A percentile compares a stretch with the other conserved stretches of the same genome.
Conservation (phyloP, 1,284 basidiomycete genomes). For the Tylopilus sp. region DNA sequence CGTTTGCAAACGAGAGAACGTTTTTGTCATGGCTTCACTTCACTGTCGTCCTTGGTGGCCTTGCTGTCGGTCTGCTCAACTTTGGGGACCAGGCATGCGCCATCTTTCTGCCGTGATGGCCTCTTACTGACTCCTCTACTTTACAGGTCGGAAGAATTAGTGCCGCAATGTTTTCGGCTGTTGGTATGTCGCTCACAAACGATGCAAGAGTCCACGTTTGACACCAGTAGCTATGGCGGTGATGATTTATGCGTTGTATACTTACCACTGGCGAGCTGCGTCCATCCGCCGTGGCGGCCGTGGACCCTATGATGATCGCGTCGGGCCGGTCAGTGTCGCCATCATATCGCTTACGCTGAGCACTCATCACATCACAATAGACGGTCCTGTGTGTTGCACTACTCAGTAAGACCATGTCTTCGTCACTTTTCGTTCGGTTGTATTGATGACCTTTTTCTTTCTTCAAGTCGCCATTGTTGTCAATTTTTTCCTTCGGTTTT, state of each 20-base stretch:
- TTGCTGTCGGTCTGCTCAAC: slow-evolving; percentile 95
- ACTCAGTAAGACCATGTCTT: slow-evolving; percentile 55
- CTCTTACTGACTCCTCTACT: slow-evolving; percentile 2
- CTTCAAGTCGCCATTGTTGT: slow-evolving; percentile 79
- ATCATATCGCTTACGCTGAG: slow-evolving; percentile 6
- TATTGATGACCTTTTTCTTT: not conserved
- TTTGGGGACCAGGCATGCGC: slow-evolving; percentile 87
- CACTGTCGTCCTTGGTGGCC: slow-evolving; percentile 89
- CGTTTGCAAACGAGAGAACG: slow-evolving; percentile 93
- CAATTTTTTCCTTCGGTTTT: slow-evolving; percentile 86
- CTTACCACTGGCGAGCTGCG: slow-evolving; percentile 94
- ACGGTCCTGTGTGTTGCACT: slow-evolving; percentile 85
- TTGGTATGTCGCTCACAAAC: slow-evolving; percentile 56
- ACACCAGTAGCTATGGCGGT: slow-evolving; percentile 80
- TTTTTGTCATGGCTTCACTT: slow-evolving; percentile 97
- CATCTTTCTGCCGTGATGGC: not conserved
- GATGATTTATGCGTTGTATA: slow-evolving; percentile 94
- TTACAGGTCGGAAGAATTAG: slow-evolving; percentile 84
- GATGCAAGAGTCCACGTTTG: slow-evolving; percentile 2
- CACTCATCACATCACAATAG: slow-evolving; percentile 40
- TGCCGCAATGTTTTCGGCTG: slow-evolving; percentile 88
- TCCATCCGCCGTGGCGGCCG: slow-evolving; percentile 90
- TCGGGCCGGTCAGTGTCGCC: slow-evolving; percentile 68
- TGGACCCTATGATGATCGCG: slow-evolving; percentile 95
- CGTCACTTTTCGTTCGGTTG: not conserved